Evolutionary conservation across 2,329 filamentous ascomycete species (phyloP), one percentile per base, ranked within the genome.

Genomic region (Lanzia echinophila): DNA sequence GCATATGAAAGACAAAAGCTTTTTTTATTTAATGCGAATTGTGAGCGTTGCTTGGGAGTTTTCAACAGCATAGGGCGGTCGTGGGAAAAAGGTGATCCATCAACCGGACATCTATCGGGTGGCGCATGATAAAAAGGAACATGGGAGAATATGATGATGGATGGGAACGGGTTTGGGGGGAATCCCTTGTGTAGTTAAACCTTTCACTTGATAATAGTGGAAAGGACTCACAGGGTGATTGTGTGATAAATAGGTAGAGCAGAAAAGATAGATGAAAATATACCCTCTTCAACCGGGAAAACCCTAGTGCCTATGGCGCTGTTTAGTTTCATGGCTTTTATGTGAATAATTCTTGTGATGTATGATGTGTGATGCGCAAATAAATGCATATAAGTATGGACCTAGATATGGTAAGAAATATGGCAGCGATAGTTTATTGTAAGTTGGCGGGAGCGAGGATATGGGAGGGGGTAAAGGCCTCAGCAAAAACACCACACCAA

Each of bases 91-190:
- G 60, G 64, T 66, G 64, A 63, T 66, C 65, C 65, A 67, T 68
- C 65, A 68, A 68, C 65, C 65, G 65, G 65, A 65, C 62, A 62
- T 66, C 60, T 59, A 55, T n/a, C n/a, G 49, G 42, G 50, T 54
- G 47, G 52, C 43, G 42, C n/a, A 46, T 48, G 28, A 47, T 54
- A 38, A 34, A 38, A 32, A 31, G 38, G 50, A 36, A 47, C 17
- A 47, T 38, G 34, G 33, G 20, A 41, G 24, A 13, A 31, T 7
- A 43, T 50, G 12, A 44, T 31, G 43, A 42, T 22, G 31, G 48
- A 32, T 47, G 22, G 32, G 49, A 43, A 36, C 19, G 22, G 34
- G 11, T 28, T 39, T 33, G 13, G 19, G 28, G 50, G 36, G n/a
- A 31, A 42, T 36, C 36, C 41, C 51, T 49, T 54, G 46, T 54